Percentiles rank a stretch among this genome's conserved stretches.
Evolutionary conservation across 129 eudicot species (phyloP).

Genomic region (Solidago caesia): DNA sequence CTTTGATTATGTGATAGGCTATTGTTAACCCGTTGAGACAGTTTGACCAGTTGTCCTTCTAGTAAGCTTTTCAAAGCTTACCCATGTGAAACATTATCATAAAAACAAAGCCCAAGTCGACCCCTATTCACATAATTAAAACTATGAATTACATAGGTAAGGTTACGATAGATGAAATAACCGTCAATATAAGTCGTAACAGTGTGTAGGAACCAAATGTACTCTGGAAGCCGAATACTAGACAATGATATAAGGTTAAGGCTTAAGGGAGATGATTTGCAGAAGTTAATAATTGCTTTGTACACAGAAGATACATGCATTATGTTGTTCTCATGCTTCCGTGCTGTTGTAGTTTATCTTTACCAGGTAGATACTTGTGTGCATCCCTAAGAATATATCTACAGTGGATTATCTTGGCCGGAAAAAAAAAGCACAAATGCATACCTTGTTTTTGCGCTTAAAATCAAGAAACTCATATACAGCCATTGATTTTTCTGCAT

Average conservation of each 20-base stretch:
- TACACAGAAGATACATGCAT: too few relatives aligned
- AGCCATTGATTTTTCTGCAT: constrained; percentile 85
- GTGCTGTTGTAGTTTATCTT: too few relatives aligned
- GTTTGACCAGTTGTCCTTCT: neutral
- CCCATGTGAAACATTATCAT: neutral
- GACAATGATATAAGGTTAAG: neutral
- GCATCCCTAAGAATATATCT: neutral
- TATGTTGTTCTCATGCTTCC: too few relatives aligned
- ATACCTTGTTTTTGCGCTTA: constrained; percentile 94
- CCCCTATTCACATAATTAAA: neutral
- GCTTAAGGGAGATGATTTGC: too few relatives aligned
- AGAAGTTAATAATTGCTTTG: too few relatives aligned
- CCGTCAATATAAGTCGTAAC: neutral
- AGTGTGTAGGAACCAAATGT: neutral
- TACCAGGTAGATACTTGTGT: neutral
- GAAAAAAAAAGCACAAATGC: neutral
- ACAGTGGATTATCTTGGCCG: neutral
- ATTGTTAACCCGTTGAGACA: neutral
- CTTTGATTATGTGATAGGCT: constrained; percentile 1
- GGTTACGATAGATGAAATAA: constrained; percentile 3
- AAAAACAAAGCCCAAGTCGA: neutral
- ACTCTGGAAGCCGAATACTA: neutral
- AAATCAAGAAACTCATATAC: constrained; percentile 87
- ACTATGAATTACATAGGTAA: neutral
- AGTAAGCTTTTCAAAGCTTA: neutral